phyloP scores from a whole-genome alignment of 768 basidiomycete genomes.

The Paxillus ammoniavirescens region DNA sequence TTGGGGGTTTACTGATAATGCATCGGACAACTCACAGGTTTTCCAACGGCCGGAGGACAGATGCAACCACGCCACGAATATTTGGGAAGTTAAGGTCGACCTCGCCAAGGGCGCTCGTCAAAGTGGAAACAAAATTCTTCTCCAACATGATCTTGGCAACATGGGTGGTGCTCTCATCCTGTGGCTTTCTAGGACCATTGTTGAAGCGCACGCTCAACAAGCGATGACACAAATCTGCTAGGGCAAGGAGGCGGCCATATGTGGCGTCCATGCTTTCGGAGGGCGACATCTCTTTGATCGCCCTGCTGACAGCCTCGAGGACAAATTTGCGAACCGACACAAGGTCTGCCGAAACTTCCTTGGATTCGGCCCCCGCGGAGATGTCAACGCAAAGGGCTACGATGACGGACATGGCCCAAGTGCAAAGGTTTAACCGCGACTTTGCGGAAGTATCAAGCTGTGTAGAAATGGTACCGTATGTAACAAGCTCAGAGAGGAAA shows the following conservation, averaged over 20 bases:
- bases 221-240: constrained; percentile 85
- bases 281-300: constrained; percentile 74
- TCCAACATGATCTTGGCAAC: constrained; percentile 98
- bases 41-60: constrained; percentile 86
- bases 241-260: constrained; percentile 85
- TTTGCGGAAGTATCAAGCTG: constrained; percentile 54
- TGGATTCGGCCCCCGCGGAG: constrained; percentile 58
- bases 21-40: constrained; percentile 61
- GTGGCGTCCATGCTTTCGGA: constrained; percentile 65
- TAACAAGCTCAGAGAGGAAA: constrained; percentile 79
- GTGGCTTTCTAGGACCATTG: constrained; percentile 46
- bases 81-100: constrained; percentile 96
- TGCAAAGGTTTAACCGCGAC: constrained; percentile 62
- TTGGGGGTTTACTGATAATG: not conserved
- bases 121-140: constrained; percentile 88
- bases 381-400: constrained; percentile 93
- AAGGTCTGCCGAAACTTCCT: constrained; percentile 76
- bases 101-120: constrained; percentile 87
- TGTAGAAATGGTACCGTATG: constrained; percentile 70
- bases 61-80: constrained; percentile 79
- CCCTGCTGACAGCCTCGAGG: constrained; percentile 82
- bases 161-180: constrained; percentile 79
- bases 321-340: constrained; percentile 91
- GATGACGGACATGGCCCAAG: constrained; percentile 87
- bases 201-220: constrained; percentile 80